Percentiles rank a stretch among this genome's conserved stretches.
Conservation (phyloP, 495 filamentous ascomycete species). For the Paragyromitra xinjiangensis region DNA sequence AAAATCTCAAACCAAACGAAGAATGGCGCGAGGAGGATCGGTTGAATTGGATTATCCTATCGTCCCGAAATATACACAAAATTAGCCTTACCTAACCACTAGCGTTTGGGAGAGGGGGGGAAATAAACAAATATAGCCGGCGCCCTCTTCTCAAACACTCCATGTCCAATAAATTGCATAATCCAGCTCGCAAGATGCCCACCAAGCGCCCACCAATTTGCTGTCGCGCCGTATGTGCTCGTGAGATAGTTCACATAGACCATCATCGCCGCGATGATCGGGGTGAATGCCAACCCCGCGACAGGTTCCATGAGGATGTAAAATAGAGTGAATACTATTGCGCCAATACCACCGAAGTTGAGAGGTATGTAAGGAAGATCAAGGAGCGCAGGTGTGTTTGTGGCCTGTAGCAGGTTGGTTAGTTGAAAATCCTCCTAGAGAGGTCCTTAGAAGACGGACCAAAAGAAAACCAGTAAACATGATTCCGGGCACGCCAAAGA, state of each 20-base stretch:
- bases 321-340: constrained; percentile 67
- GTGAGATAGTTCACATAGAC: constrained; percentile 80
- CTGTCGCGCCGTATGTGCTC: constrained; percentile 68
- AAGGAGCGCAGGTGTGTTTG: constrained; percentile 78
- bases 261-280: constrained; percentile 75
- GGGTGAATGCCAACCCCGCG: constrained; percentile 76
- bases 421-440: constrained; percentile 24
- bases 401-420: constrained; percentile 61
- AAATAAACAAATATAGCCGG: constrained; percentile 66
- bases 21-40: constrained; percentile 92
- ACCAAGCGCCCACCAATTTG: constrained; percentile 71
- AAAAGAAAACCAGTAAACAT: constrained; percentile 81
- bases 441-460: constrained; percentile 63
- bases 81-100: background rate
- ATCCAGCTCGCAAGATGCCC: constrained; percentile 81
- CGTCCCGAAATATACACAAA: constrained; percentile 56
- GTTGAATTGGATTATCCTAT: constrained; percentile 89
- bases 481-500: constrained; percentile 85
- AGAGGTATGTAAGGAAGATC: constrained; percentile 80
- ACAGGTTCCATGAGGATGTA: constrained; percentile 95
- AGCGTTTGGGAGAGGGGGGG: too few relatives aligned
- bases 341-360: constrained; percentile 79
- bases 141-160: constrained; percentile 84
- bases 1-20: constrained; percentile 97
- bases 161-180: constrained; percentile 89